Conservation (phyloP, 208 protist genomes). For the Trypanosoma brucei region DNA sequence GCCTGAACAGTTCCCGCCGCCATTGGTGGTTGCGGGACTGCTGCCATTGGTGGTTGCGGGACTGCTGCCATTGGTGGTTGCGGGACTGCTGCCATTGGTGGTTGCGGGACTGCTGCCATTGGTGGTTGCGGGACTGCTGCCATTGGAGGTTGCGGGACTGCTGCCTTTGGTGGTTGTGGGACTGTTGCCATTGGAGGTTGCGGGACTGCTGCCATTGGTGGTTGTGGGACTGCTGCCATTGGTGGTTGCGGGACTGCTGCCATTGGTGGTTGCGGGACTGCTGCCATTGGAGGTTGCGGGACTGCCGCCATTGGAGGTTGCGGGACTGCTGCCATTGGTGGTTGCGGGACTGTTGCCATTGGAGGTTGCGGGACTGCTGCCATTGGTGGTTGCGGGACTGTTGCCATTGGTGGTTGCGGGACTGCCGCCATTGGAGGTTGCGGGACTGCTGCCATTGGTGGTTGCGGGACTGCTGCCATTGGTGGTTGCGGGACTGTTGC, state of each 20-base stretch:
- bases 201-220: slow-evolving; percentile 5
- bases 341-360: slow-evolving; percentile 3
- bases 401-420: no score
- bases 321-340: slow-evolving; percentile 3
- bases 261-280: slow-evolving; percentile 7
- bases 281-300: no score
- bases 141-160: slow-evolving; percentile 2
- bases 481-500: slow-evolving; percentile 5
- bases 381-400: slow-evolving; percentile 14
- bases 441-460: slow-evolving; percentile 3
- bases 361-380: slow-evolving; percentile 13
- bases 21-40: slow-evolving; percentile 7
- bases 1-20: not conserved
- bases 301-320: slow-evolving; percentile 9
- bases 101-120: slow-evolving; percentile 1
- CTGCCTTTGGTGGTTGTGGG: slow-evolving; percentile 3
- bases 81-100: slow-evolving; percentile 1
- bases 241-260: slow-evolving; percentile 17
- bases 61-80: slow-evolving; percentile 7
- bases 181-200: slow-evolving; percentile 2
- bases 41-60: slow-evolving; percentile 1
- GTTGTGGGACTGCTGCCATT: slow-evolving; percentile 7
- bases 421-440: no score
- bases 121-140: slow-evolving; percentile 5
- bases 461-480: not conserved